Base-by-base conservation (phyloP, 331 rosid genomes). In the Cydonia oblonga region DNA sequence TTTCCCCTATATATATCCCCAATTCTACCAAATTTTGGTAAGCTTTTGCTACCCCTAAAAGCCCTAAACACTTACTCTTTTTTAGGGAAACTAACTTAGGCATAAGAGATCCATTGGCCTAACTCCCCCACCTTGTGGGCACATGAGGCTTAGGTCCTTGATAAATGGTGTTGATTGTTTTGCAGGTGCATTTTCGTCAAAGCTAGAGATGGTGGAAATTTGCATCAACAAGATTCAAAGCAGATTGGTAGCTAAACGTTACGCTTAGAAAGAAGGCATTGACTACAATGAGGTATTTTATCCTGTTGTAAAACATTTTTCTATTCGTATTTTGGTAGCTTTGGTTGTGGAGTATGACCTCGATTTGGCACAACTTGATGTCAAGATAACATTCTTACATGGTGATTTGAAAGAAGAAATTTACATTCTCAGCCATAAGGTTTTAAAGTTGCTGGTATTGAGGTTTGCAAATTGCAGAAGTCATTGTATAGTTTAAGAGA, bases 61-160 rank as follows among this genome's bases (percentile, higher is more conserved):
- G 32, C 6, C 32, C 1, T 29, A 29, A 8, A 33, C 3, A 33
- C 38, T 33, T 33, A 7, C 10, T 33, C 10, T 32, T 33, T 33
- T 5, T 33, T 6, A 29, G 32, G 5, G 32, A 5, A 29, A 29
- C 32, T 29, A 5, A 29, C 6, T 29, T 29, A 29, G 32, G 6
- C 6, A 29, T 33, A 2, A 5, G 10, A 33, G 10, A 33, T 33
- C 10, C 10, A 8, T 7, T 33, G 38, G 3, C 38, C 38, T 33
- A 7, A 7, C 32, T 4, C 38, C 10, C 5, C 38, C 38, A 33
- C 10, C 5, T 33, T 0, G 3, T 33, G 38, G 38, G 3, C 3
- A 0, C 38, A 0, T 8, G 1, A 7, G 10, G 38, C 10, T 8
- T 7, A 33, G 3, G 38, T 7, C 38, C 2, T 33, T 8, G 38